A percentile compares a stretch with the other conserved stretches of the same genome.
These are phyloP conservation scores for Cladophialophora chaetospira DNA, from an alignment of 2,329 filamentous ascomycete genomes.

Conservation along the genomic window DNA sequence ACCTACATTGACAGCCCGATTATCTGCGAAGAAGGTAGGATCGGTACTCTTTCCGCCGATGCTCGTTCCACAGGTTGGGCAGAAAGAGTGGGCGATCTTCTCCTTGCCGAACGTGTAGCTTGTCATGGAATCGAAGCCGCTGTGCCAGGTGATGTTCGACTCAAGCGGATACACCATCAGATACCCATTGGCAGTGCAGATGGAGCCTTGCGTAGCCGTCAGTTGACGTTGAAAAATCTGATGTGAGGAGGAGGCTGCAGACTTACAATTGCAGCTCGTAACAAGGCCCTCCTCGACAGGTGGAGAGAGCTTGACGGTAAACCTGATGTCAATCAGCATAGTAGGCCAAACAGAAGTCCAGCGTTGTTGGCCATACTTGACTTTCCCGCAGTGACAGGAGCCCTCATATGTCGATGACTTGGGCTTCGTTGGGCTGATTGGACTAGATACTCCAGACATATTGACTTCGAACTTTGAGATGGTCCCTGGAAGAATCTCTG, in stretches of 20 bases:
- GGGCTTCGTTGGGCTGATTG: conserved; percentile 30
- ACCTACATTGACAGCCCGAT: conserved; percentile 38
- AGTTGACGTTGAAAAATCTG: background rate
- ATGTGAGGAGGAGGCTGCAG: background rate
- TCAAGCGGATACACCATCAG: conserved; percentile 36
- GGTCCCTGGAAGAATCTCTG: background rate
- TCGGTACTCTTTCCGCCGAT: conserved; percentile 34
- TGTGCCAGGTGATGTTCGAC: conserved; percentile 32
- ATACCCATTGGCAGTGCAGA: conserved; percentile 38
- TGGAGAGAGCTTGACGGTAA: conserved; percentile 33
- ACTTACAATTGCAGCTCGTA: conserved; percentile 32
- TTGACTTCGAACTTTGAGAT: conserved; percentile 1
- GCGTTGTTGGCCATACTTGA: conserved; percentile 18
- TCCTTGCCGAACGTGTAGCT: conserved; percentile 36
- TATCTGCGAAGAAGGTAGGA: conserved; percentile 30
- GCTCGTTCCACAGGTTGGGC: conserved; percentile 37
- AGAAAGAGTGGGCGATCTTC: conserved; percentile 37
- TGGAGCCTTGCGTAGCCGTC: conserved; percentile 32
- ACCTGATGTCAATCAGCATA: conserved; percentile 21
- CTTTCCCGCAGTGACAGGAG: conserved; percentile 31
- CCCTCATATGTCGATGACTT: conserved; percentile 32
- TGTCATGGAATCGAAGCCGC: conserved; percentile 33
- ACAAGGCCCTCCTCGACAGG: conserved; percentile 31
- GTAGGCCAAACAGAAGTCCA: no score
- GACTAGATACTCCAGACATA: conserved; percentile 22